phyloP scores from a whole-genome alignment of 805 yeast species.

The Komagataella kurtzmanii region DNA sequence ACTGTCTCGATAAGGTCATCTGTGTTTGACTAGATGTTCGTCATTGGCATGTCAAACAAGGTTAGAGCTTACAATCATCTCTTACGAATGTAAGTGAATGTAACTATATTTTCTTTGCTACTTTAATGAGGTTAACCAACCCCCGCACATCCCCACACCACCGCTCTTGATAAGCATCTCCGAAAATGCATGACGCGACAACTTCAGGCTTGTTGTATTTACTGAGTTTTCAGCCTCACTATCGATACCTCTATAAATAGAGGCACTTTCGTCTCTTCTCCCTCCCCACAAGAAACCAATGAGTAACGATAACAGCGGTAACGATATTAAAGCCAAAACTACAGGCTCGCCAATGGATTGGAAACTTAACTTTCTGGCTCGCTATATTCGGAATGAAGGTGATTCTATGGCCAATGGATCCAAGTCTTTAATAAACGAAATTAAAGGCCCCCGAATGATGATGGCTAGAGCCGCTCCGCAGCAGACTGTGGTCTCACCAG shows the following conservation, averaged over 20 bases:
- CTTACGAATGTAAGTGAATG: background rate
- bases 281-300: background rate
- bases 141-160: background rate
- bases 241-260: background rate
- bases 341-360: background rate
- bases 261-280: background rate
- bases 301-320: background rate
- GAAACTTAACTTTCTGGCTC: background rate
- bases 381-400: background rate
- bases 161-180: background rate
- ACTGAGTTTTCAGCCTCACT: background rate
- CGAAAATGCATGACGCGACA: background rate
- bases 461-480: background rate
- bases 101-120: background rate
- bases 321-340: background rate
- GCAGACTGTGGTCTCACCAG: background rate
- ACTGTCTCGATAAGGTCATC: too few relatives aligned
- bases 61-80: background rate
- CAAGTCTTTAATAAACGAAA: background rate
- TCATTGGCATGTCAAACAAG: background rate
- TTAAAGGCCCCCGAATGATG: background rate
- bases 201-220: background rate
- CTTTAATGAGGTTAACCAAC: background rate
- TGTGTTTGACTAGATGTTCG: background rate
- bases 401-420: background rate